Base-by-base conservation (phyloP, 306 rosid genomes). In the Vigna trinervia region DNA sequence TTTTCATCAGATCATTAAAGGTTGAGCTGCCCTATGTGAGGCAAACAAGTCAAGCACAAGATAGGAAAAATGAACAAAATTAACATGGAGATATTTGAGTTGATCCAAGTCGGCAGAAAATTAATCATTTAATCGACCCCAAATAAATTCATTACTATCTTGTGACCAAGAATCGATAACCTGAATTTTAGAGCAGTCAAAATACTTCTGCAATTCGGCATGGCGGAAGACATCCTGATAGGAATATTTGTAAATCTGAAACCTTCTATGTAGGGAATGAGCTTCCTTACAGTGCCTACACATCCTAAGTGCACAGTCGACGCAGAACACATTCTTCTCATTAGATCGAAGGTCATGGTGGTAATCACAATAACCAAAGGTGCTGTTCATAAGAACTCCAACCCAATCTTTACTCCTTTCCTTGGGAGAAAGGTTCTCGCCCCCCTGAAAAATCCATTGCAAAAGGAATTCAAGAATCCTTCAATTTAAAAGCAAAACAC, bases 131-230 rank as follows among this genome's bases (percentile, higher is more conserved):
- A 78, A 56, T 15, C 74, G 71, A 52, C 63, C 54, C 36, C 12
- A 4, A 74, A 46, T 50, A 60, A 79, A 80, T 52, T 80, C 48
- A 59, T 52, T 57, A 43, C 13, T 32, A 85, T 77, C 45, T 28
- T 39, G 70, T 43, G 69, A 65, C 4, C 60, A 63, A 63, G 26
- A 71, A 69, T 28, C 71, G 54, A 41, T 26, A 52, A 95, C 99
- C 99, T 95, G 99, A 85, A 95, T 91, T 78, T 83, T 86, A 20
- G 92, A 85, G 87, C 98, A 92, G 80, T 95, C 94, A 39, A 91
- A 90, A 73, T 79, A 82, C 75, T 95, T 88, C 79, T 92, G 92
- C 65, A 92, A 69, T 38, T 95, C 97, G 0, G 89, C 87, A 70
- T 86, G 89, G 50, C 97, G 97, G 67, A 92, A 86, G 3, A 95